These are phyloP conservation scores for Helminthosporium solani DNA, from an alignment of 2,329 filamentous ascomycete species.

Conservation along the genomic window DNA sequence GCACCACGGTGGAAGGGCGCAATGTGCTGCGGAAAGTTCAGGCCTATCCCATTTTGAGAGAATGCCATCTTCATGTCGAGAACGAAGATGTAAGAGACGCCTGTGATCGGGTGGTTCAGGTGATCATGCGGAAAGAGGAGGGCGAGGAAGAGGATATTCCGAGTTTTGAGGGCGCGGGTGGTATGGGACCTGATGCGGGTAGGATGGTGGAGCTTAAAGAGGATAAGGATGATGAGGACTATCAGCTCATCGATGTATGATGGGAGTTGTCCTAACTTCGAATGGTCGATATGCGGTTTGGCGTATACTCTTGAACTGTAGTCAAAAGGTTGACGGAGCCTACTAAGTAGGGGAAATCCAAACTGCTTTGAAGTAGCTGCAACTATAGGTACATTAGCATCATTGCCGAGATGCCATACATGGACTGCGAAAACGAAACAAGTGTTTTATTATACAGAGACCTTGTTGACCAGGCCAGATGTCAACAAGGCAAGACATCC, in stretches of 20 bases:
- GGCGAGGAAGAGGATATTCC: conserved; percentile 52
- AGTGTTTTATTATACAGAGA: too few relatives aligned
- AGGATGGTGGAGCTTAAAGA: conserved; percentile 31
- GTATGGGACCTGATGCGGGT: conserved; percentile 19
- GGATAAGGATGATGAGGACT: conserved; percentile 38
- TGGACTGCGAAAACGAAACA: too few relatives aligned
- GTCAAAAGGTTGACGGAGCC: too few relatives aligned
- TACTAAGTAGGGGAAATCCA: too few relatives aligned
- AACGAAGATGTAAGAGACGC: conserved; percentile 80
- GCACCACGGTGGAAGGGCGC: conserved; percentile 72
- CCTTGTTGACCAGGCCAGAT: too few relatives aligned
- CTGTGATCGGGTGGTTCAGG: conserved; percentile 86
- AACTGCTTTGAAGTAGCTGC: too few relatives aligned
- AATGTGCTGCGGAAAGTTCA: conserved; percentile 73
- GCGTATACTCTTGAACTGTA: too few relatives aligned
- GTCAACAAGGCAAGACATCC: too few relatives aligned
- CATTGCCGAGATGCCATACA: too few relatives aligned
- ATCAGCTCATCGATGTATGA: conserved; percentile 39
- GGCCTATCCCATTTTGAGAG: conserved; percentile 86
- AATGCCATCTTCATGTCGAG: conserved; percentile 76
- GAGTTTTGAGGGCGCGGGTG: conserved; percentile 13
- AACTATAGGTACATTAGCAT: too few relatives aligned
- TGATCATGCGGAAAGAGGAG: conserved; percentile 79
- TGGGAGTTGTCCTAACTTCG: background rate
- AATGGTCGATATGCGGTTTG: too few relatives aligned